Evolutionary conservation across 2,329 filamentous ascomycete genomes (phyloP), one percentile per base, ranked within the genome.

Genomic region (Phaeosphaeriaceae sp.): DNA sequence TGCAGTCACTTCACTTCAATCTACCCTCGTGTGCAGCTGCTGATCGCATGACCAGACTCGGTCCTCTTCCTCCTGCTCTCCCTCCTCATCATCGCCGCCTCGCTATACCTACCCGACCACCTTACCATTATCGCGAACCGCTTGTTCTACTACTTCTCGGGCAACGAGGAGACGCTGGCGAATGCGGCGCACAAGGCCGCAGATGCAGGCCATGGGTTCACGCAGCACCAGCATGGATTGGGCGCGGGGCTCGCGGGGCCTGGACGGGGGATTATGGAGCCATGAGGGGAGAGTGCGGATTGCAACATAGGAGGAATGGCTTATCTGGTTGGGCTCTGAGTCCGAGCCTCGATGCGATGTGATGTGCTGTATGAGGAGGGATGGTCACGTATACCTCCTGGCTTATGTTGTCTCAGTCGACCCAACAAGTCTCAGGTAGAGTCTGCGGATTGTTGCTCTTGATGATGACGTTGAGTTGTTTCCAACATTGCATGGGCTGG

Each of bases 71-170:
- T 97, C 70, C 89, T 97, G 75, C 85, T 92, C 78, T 89, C 90
- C 73, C 89, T 98, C 80, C 88, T 95, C 71, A 85, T 91, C 71
- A 93, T 96, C 74, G 95, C 93, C 67, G 89, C 89, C 53, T 90
- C 91, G 64, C 88, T 98, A 65, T 99, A 99, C 83, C 91, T 99
- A 19, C 95, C 95, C 11, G 90, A 96, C 73, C 94, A 98, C 81
- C 82, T 98, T 71, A 85, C 87, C 71, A 90, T 92, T 75, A 89
- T 99, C 70, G 86, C 89, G 73, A 88, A 88, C 75, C 91, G 94
- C 75, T 89, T 92, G 53, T 96, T 92, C 87, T 99, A 97, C 84
- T 99, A 99, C 84, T 91, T 92, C 78, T 89, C 89, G 65, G 95
- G 95, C 67, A 93, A 97, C 74, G 85, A 87, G 68, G 61, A 68